Evolutionary conservation across 352 stramenopile species (phyloP).

Genomic region (Phytophthora cactorum): DNA sequence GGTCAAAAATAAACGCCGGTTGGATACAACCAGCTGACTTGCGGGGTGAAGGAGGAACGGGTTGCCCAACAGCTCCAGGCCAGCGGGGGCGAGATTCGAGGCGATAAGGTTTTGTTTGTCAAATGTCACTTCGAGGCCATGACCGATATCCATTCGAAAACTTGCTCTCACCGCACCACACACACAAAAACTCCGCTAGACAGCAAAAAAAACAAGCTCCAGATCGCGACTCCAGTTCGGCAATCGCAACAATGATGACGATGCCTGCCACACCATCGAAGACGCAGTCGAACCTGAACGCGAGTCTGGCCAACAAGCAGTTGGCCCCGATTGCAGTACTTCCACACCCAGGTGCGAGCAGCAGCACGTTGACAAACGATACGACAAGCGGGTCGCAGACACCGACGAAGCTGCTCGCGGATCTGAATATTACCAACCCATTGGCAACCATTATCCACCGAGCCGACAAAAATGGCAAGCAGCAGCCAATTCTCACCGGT

Average conservation of each 20-base stretch:
- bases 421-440: slow-evolving; percentile 49
- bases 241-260: slow-evolving; percentile 11
- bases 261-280: slow-evolving; percentile 33
- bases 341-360: too few species aligned
- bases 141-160: slow-evolving; percentile 16
- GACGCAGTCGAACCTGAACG: slow-evolving; percentile 39
- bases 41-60: slow-evolving; percentile 12
- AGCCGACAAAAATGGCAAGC: slow-evolving; percentile 66
- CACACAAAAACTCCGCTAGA: neutral
- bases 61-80: slow-evolving; percentile 1
- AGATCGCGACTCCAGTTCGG: slow-evolving; percentile 1
- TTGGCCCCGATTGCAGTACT: too few species aligned
- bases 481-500: slow-evolving; percentile 40
- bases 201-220: neutral
- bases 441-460: slow-evolving; percentile 73
- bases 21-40: neutral
- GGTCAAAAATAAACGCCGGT: too few species aligned
- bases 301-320: too few species aligned
- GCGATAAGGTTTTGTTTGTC: slow-evolving; percentile 5
- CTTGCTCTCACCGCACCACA: slow-evolving; percentile 7
- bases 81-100: slow-evolving; percentile 16
- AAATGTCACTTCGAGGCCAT: slow-evolving; percentile 12
- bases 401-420: slow-evolving; percentile 46
- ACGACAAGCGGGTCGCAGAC: slow-evolving; percentile 30
- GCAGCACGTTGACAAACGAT: too few species aligned